A percentile compares a stretch with the other conserved stretches of the same genome.
These are phyloP conservation scores for Dianthus caryophyllus DNA, from an alignment of 148 eudicot species.

Conservation along the genomic window DNA sequence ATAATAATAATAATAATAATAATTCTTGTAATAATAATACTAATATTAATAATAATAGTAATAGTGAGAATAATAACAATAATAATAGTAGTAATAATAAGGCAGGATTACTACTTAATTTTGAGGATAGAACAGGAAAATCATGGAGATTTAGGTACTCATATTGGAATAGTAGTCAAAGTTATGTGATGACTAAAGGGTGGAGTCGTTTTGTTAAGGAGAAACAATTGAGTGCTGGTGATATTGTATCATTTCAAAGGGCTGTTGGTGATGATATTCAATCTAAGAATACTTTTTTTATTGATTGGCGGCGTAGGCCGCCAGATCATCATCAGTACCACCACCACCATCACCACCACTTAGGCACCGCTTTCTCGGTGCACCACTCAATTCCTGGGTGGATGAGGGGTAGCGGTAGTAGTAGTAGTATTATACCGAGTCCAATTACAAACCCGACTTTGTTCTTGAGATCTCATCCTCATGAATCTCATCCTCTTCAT, in stretches of 20 bases:
- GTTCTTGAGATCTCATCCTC: constrained; percentile 31
- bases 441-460: constrained; percentile 9
- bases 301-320: constrained; percentile 78
- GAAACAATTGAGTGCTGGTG: constrained; percentile 75
- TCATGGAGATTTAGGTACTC: constrained; percentile 79
- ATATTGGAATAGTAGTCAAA: constrained; percentile 89
- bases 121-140: constrained; percentile 69
- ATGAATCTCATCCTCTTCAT: constrained; percentile 23
- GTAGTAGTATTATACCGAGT: background rate
- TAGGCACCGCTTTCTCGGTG: constrained; percentile 12
- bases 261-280: constrained; percentile 36
- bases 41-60: background rate
- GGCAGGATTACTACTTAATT: constrained; percentile 52
- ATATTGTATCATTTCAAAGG: constrained; percentile 62
- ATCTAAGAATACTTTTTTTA: constrained; percentile 47
- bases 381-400: constrained; percentile 4
- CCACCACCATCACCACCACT: constrained; percentile 1
- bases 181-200: constrained; percentile 88
- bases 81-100: background rate
- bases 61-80: background rate
- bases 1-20: background rate
- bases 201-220: constrained; percentile 90
- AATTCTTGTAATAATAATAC: constrained; percentile 18
- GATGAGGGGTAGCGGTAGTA: background rate
- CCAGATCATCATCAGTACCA: constrained; percentile 10